Conservation (phyloP, 768 basidiomycete species). For the Chiua virens region DNA sequence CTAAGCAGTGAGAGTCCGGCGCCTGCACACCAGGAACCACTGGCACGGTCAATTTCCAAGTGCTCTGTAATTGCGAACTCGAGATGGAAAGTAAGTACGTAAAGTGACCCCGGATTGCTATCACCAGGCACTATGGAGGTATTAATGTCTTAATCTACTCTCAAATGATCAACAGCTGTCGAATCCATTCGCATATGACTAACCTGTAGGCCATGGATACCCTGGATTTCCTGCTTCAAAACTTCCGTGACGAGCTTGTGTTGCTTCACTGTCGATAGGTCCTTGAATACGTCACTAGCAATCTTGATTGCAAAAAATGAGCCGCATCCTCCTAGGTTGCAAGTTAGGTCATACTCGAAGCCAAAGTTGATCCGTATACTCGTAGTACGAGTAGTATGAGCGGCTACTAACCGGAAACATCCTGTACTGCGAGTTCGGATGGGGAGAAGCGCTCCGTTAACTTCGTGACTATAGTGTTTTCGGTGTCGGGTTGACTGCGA, state of each 20-base stretch:
- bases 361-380: neutral
- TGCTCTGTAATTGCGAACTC: constrained; percentile 9
- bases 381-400: neutral
- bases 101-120: neutral
- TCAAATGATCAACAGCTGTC: constrained; percentile 6
- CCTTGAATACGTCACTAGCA: constrained; percentile 82
- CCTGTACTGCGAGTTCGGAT: constrained; percentile 80
- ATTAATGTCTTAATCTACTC: constrained; percentile 45
- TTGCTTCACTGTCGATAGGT: constrained; percentile 86
- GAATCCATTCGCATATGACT: constrained; percentile 19
- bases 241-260: constrained; percentile 86
- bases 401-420: constrained; percentile 81
- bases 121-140: constrained; percentile 16
- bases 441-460: constrained; percentile 75
- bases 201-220: constrained; percentile 94
- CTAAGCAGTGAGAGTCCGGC: neutral
- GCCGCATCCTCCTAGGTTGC: constrained; percentile 84
- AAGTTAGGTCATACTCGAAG: constrained; percentile 2
- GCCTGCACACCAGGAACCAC: neutral
- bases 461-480: constrained; percentile 66
- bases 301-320: constrained; percentile 93
- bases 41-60: neutral
- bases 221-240: constrained; percentile 85
- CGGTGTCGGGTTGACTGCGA: constrained; percentile 34
- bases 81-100: constrained; percentile 2